Base-by-base conservation (phyloP, 148 eudicot genomes). In the Nepenthes mirabilis region DNA sequence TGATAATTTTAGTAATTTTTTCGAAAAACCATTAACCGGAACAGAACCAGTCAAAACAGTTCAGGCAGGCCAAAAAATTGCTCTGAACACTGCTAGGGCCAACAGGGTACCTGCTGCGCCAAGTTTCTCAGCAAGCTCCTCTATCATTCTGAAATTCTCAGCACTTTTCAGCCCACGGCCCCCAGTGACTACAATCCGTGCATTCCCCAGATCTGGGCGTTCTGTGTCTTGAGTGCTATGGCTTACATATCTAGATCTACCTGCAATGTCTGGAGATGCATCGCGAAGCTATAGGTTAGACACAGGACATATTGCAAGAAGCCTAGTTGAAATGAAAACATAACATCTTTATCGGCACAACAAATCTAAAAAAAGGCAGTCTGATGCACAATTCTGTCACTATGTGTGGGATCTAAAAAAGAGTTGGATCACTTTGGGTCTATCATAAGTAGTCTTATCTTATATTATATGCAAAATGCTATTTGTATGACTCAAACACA, bases 151-250 rank as follows among this genome's bases (percentile, higher is more conserved):
- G 60, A 91, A 87, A 70, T 91, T 91, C 61, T 91, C 94, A 65
- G 90, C 80, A 60, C 81, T 91, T 74, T 91, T 91, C 66, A 91
- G 62, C 43, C 75, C 97, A 60, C 97, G 80, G 40, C 97, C 97
- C 43, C 95, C 97, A 43, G 97, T 83, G 66, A 88, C 73, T 43
- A 91, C 95, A 64, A 91, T 62, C 36, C 86, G 96, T 64, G 97
- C 97, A 82, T 71, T 91, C 65, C 90, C 95, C 58, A 91, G 90
- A 64, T 91, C 97, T 66, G 96, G 97, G 33, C 96, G 93, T 66
- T 91, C 97, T 49, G 90, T 62, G 11, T 79, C 85, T 70, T 88
- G 95, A 60, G 93, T 70, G 66, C 77, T 83, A 33, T 68, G 81
- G 45, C 69, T 80, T 47, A 91, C 60, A 71, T 65, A 82, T 80